Evolutionary conservation across 768 basidiomycete genomes (phyloP).

Genomic region (Panaeolus cyanescens): DNA sequence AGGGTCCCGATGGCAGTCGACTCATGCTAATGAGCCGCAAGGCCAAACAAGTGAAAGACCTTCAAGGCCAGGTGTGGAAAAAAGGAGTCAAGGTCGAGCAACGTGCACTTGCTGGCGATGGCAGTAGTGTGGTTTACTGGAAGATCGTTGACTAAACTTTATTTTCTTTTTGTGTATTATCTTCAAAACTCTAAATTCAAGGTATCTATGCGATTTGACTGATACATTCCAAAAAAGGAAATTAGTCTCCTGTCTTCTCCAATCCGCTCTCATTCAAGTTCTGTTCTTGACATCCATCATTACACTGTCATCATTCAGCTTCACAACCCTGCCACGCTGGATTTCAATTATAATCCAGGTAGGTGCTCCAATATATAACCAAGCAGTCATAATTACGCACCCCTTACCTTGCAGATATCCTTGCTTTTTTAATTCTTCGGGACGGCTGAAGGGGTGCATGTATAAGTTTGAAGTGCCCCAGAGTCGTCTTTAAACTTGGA

Average conservation of each 20-base stretch:
- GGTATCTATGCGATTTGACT: constrained; percentile 1
- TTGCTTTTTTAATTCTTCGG: background rate
- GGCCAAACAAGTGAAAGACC: constrained; percentile 57
- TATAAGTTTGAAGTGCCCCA: background rate
- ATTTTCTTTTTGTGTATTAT: background rate
- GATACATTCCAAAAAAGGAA: background rate
- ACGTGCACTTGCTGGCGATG: constrained; percentile 59
- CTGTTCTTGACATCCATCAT: background rate
- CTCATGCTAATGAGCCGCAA: constrained; percentile 57
- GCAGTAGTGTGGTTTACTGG: constrained; percentile 74
- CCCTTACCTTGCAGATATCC: background rate
- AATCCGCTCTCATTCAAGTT: background rate
- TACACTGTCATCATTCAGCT: background rate
- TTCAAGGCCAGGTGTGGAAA: constrained; percentile 63
- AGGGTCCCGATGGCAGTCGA: constrained; percentile 52
- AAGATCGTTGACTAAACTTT: constrained; percentile 35
- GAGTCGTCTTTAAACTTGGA: constrained; percentile 8
- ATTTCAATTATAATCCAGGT: background rate
- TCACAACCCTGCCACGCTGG: background rate
- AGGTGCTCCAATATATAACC: background rate
- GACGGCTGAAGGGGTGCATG: background rate
- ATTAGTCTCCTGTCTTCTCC: background rate
- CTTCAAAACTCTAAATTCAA: background rate
- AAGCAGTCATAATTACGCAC: background rate
- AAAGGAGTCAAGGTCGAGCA: constrained; percentile 66